These are phyloP conservation scores for Borovskyia barvae DNA, from an alignment of 208 protist genomes.

Conservation along the genomic window DNA sequence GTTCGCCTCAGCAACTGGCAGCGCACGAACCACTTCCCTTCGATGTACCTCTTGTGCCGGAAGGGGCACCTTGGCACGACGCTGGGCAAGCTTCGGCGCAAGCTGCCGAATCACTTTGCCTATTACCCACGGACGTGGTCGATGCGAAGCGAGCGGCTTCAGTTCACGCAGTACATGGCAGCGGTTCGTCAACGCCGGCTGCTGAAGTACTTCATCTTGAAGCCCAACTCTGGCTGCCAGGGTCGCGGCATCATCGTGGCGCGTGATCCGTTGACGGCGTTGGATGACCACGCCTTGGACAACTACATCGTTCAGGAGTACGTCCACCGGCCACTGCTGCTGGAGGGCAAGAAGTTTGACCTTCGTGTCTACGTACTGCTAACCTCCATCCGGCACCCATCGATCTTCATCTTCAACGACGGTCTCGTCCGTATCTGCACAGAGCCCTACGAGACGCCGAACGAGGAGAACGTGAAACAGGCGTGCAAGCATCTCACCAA, in stretches of 20 bases:
- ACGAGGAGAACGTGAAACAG: conserved; percentile 76
- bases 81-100: conserved; percentile 75
- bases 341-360: conserved; percentile 95
- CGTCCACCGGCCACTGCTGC: conserved; percentile 86
- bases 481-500: conserved; percentile 97
- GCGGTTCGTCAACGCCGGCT: conserved; percentile 44
- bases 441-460: conserved; percentile 86
- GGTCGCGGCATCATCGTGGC: conserved; percentile 93
- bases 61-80: conserved; percentile 93
- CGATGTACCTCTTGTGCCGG: conserved; percentile 92
- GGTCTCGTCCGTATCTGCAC: conserved; percentile 95
- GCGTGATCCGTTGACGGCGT: conserved; percentile 71
- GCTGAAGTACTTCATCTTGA: conserved; percentile 93
- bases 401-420: conserved; percentile 93
- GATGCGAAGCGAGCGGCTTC: conserved; percentile 67
- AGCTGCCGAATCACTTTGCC: conserved; percentile 83
- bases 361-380: conserved; percentile 95
- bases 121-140: conserved; percentile 93
- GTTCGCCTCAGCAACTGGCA: conserved; percentile 91
- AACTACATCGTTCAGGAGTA: conserved; percentile 95
- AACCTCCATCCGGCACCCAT: conserved; percentile 83
- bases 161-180: conserved; percentile 69
- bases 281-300: conserved; percentile 70
- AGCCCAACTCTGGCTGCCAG: conserved; percentile 92
- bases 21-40: conserved; percentile 95